These are phyloP conservation scores for Tylopilus sp. DNA, from an alignment of 1,284 basidiomycete species.

Conservation along the genomic window DNA sequence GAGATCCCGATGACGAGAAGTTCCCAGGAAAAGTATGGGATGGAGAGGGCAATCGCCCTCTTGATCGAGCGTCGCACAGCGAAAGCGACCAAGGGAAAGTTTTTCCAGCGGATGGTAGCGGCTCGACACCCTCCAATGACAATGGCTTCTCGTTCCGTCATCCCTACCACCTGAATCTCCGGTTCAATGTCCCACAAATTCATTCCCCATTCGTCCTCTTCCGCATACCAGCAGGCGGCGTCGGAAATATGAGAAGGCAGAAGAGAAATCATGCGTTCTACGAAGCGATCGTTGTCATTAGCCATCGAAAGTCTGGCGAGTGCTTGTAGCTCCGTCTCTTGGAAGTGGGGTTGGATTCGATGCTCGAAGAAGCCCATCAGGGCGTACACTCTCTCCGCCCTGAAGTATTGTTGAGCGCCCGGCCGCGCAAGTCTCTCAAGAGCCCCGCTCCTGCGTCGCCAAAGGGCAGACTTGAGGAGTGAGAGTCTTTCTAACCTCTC, in stretches of 20 bases:
- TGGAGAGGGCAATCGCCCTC: constrained; percentile 11
- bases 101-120: constrained; percentile 25
- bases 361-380: constrained; percentile 28
- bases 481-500: constrained; percentile 29
- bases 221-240: constrained; percentile 15
- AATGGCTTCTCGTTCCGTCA: constrained; percentile 21
- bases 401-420: background rate
- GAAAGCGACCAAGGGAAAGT: constrained; percentile 25
- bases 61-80: constrained; percentile 14
- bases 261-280: constrained; percentile 23
- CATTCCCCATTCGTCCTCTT: constrained; percentile 17
- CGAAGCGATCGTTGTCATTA: constrained; percentile 26
- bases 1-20: background rate
- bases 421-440: background rate
- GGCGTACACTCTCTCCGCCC: constrained; percentile 27
- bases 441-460: constrained; percentile 15
- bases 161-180: constrained; percentile 24
- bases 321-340: constrained; percentile 26
- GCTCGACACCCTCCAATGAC: constrained; percentile 30
- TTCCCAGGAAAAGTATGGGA: constrained; percentile 12
- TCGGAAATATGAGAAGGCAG: constrained; percentile 8
- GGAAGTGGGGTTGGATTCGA: constrained; percentile 1
- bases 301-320: constrained; percentile 14
- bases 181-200: constrained; percentile 30
- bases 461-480: constrained; percentile 26